phyloP scores from a whole-genome alignment of 1,284 basidiomycete genomes.

The Wolfiporia cocos region DNA sequence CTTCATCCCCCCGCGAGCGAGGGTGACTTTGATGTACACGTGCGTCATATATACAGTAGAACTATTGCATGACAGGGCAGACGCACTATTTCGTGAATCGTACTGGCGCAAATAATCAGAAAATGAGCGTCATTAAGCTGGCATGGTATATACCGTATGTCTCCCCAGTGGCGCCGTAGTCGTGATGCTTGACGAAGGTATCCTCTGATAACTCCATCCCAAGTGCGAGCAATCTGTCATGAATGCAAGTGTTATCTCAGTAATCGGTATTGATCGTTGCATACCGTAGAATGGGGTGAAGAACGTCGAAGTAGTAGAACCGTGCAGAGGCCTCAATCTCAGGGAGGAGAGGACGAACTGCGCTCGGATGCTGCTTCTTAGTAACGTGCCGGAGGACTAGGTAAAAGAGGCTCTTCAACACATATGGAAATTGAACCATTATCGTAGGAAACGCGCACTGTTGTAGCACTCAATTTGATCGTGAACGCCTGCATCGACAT shows the following conservation, averaged over 20 bases:
- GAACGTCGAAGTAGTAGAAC: slow-evolving; percentile 44
- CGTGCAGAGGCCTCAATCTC: slow-evolving; percentile 49
- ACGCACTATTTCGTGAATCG: slow-evolving; percentile 52
- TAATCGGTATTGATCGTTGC: not conserved
- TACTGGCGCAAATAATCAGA: slow-evolving; percentile 22
- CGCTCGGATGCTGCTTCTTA: slow-evolving; percentile 41
- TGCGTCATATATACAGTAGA: not conserved
- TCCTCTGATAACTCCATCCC: slow-evolving; percentile 31
- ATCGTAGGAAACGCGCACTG: slow-evolving; percentile 28
- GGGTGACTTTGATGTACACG: slow-evolving; percentile 21
- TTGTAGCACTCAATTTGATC: slow-evolving; percentile 59
- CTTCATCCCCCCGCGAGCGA: slow-evolving; percentile 40
- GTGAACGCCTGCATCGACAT: slow-evolving; percentile 48
- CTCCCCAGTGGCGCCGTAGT: slow-evolving; percentile 22
- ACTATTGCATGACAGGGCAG: not conserved
- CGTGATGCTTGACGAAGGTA: slow-evolving; percentile 27
- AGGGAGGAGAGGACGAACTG: slow-evolving; percentile 46
- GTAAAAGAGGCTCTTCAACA: not conserved
- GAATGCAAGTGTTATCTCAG: not conserved
- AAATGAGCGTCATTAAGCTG: not conserved
- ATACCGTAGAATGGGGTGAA: slow-evolving; percentile 43
- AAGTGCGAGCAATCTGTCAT: slow-evolving; percentile 36
- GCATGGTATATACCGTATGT: slow-evolving; percentile 20
- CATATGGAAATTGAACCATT: not conserved
- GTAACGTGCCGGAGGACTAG: slow-evolving; percentile 44